Conservation (phyloP, 495 filamentous ascomycete genomes). For the Letharia lupina region DNA sequence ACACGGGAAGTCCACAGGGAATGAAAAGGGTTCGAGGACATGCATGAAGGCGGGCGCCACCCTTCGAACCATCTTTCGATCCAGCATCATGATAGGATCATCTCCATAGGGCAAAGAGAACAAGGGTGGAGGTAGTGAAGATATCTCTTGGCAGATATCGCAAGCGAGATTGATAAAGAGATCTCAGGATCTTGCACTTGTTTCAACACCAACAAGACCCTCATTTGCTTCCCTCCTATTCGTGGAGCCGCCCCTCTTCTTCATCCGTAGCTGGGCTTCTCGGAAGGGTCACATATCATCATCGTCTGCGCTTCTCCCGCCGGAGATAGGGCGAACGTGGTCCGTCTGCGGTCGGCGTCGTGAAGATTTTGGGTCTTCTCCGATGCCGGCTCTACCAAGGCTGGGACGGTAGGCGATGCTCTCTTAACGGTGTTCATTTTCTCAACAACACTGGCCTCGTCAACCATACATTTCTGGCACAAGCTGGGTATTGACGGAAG, state of each 20-base stretch:
- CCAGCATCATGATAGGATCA: neutral
- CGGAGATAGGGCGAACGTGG: neutral
- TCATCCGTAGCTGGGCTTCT: neutral
- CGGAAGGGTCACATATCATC: neutral
- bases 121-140: neutral
- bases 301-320: neutral
- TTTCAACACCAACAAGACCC: neutral
- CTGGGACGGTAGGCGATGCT: neutral
- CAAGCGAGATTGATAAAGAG: conserved; percentile 3
- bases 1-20: too few species aligned
- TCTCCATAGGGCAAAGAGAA: neutral
- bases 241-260: neutral
- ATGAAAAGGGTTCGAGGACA: neutral
- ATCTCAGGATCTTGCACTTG: neutral
- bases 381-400: neutral
- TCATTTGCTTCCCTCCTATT: neutral
- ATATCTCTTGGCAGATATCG: neutral
- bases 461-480: too few species aligned
- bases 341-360: neutral
- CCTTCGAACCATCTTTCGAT: neutral
- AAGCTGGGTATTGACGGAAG: too few species aligned
- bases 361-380: neutral
- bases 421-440: neutral
- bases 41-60: neutral
- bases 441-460: too few species aligned